Evolutionary conservation across 805 yeast species (phyloP), one percentile per base, ranked within the genome.

Genomic region (Hanseniaspora valbyensis): DNA sequence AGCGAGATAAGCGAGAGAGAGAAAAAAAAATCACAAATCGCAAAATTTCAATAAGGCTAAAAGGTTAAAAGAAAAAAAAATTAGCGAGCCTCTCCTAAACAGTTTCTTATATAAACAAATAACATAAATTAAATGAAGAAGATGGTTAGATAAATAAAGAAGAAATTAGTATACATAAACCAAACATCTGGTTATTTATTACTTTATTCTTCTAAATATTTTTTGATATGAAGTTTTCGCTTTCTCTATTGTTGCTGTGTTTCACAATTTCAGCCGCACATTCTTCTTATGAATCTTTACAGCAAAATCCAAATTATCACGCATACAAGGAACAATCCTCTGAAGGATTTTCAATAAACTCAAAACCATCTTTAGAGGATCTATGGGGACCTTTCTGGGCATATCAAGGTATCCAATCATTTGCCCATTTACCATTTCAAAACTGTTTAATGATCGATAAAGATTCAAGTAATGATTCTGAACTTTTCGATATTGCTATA

Each of bases 331-430:
- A 40, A 8, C 21, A 8, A 14, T 14, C 44, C 13, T 2, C 28
- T n/a, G 44, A 39, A n/a, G 29, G 29, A 8, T 10, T 25, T 26
- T n/a, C 22, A 3, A 2, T 29, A 5, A 10, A 26, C 3, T 21
- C 25, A 9, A 28, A 44, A 13, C 72, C 76, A 2, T 58, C 72
- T 4, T 65, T 82, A 14, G 69, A 75, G 29, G 75, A 77, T 13
- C 66, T 77, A 52, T 83, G 92, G 92, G 89, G 82, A 3, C 72
- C 72, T 36, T 78, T 75, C 41, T 82, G 89, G 89, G 83, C 82
- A 6, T 80, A 80, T 57, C 73, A 73, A 53, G 86, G 85, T 1
- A 70, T 79, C 42, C 74, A 74, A 59, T 75, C 85, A 0, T 85
- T 81, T 70, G 94, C 92, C 2, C 92, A 85, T 54, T 65, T 85